phyloP scores from a whole-genome alignment of 805 yeast species.

The Clavispora asparagi region DNA sequence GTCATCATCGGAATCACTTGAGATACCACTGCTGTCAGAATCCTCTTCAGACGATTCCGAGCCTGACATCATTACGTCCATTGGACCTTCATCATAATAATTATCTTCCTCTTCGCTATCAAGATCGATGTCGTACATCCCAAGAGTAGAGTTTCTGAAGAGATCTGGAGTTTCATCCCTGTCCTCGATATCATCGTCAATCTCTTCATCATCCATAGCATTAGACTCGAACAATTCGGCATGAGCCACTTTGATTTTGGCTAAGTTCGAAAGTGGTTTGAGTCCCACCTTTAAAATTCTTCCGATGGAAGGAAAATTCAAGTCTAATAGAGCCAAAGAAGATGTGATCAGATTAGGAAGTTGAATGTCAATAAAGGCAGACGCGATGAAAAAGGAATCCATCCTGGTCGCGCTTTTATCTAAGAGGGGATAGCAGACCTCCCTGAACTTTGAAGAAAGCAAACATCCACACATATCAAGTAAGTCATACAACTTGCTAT shows the following conservation, averaged over 20 bases:
- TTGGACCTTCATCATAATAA: conserved; percentile 27
- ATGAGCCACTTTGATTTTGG: conserved; percentile 50
- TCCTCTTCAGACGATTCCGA: conserved; percentile 25
- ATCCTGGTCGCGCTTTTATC: conserved; percentile 45
- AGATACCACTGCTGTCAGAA: conserved; percentile 16
- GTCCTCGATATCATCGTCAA: conserved; percentile 48
- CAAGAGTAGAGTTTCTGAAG: conserved; percentile 82
- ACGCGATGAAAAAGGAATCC: conserved; percentile 63
- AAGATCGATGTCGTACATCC: conserved; percentile 85
- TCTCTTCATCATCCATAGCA: conserved; percentile 43
- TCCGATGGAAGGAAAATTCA: conserved; percentile 65
- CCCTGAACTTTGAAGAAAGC: conserved; percentile 39
- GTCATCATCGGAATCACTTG: conserved; percentile 23
- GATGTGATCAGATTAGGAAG: conserved; percentile 53
- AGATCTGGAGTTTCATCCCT: conserved; percentile 77
- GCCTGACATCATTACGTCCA: conserved; percentile 37
- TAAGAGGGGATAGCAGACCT: conserved; percentile 38
- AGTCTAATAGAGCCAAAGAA: conserved; percentile 61
- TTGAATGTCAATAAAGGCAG: conserved; percentile 63
- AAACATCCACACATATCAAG: conserved; percentile 44
- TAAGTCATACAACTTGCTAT: conserved; percentile 50
- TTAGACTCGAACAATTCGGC: conserved; percentile 53
- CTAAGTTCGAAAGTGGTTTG: conserved; percentile 52
- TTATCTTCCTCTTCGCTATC: conserved; percentile 61
- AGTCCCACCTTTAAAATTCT: conserved; percentile 55